Percentiles rank a stretch among this genome's conserved stretches.
phyloP scores from a whole-genome alignment of 306 rosid species.

The Acacia melanoxylon region DNA sequence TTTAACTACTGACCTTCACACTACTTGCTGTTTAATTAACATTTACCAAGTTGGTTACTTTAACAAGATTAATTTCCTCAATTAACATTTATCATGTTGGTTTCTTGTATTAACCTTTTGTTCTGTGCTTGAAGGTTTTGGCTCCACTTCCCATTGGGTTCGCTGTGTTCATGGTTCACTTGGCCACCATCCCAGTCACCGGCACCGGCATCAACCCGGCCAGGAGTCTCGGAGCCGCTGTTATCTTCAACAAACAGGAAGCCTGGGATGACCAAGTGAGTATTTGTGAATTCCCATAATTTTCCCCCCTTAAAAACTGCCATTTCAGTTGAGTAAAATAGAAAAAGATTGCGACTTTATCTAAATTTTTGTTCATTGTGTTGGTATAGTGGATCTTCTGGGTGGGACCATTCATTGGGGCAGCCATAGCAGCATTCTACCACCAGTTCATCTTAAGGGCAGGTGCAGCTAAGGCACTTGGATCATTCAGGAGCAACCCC shows the following conservation, averaged over 20 bases:
- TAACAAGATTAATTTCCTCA: too few relatives aligned
- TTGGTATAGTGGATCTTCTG: constrained; percentile 86
- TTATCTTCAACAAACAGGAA: constrained; percentile 49
- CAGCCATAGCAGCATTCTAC: constrained; percentile 95
- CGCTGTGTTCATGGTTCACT: constrained; percentile 94
- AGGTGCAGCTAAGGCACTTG: constrained; percentile 81
- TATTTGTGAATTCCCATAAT: neutral
- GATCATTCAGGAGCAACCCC: constrained; percentile 91
- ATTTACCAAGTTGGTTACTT: constrained; percentile 16
- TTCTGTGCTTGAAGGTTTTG: constrained; percentile 61
- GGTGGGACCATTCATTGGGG: constrained; percentile 93
- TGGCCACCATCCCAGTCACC: constrained; percentile 93
- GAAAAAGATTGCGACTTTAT: constrained; percentile 6
- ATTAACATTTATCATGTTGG: constrained; percentile 2
- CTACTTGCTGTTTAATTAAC: neutral
- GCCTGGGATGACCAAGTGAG: constrained; percentile 88
- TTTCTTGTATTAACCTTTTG: constrained; percentile 20
- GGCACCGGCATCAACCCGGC: constrained; percentile 97
- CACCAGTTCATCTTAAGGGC: constrained; percentile 92
- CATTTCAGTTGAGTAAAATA: neutral
- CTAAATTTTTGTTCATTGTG: constrained; percentile 24
- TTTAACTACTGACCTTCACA: neutral
- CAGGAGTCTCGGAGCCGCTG: constrained; percentile 91
- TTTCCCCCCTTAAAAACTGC: neutral
- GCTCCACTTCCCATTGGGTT: constrained; percentile 98